phyloP scores from a whole-genome alignment of 257 asterid genomes.

The Scutellaria minor region DNA sequence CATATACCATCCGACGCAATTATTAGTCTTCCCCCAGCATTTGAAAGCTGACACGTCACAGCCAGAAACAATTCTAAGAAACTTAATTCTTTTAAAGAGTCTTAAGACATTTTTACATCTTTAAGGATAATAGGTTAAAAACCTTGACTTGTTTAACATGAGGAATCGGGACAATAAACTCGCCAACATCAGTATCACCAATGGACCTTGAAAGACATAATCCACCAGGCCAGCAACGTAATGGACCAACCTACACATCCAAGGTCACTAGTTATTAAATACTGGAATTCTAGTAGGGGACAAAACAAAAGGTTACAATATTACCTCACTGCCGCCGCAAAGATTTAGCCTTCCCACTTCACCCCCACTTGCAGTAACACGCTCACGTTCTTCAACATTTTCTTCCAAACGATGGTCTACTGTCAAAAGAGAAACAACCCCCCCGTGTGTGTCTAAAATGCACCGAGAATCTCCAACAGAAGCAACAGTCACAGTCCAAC shows the following conservation, averaged over 20 bases:
- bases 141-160: conserved; percentile 99
- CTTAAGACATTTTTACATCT: not conserved
- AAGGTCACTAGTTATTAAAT: not conserved
- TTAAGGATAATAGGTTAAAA: conserved; percentile 29
- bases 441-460: conserved; percentile 93
- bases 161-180: conserved; percentile 93
- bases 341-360: conserved; percentile 94
- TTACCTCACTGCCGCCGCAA: conserved; percentile 89
- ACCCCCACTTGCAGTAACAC: conserved; percentile 98
- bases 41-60: conserved; percentile 64
- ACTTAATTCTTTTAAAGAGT: not conserved
- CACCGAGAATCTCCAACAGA: conserved; percentile 99
- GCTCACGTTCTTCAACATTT: conserved; percentile 90
- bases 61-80: conserved; percentile 21
- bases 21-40: conserved; percentile 98
- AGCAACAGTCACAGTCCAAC: conserved; percentile 98
- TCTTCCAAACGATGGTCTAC: conserved; percentile 97
- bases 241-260: conserved; percentile 84
- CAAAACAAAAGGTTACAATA: conserved; percentile 6
- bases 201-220: conserved; percentile 97
- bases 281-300: not conserved
- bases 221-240: conserved; percentile 99
- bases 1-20: conserved; percentile 99
- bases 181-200: conserved; percentile 98
- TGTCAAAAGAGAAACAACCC: conserved; percentile 84